A percentile compares a stretch with the other conserved stretches of the same genome.
Evolutionary conservation across 2,329 filamentous ascomycete genomes (phyloP).

Genomic region (Diaporthe velutina): DNA sequence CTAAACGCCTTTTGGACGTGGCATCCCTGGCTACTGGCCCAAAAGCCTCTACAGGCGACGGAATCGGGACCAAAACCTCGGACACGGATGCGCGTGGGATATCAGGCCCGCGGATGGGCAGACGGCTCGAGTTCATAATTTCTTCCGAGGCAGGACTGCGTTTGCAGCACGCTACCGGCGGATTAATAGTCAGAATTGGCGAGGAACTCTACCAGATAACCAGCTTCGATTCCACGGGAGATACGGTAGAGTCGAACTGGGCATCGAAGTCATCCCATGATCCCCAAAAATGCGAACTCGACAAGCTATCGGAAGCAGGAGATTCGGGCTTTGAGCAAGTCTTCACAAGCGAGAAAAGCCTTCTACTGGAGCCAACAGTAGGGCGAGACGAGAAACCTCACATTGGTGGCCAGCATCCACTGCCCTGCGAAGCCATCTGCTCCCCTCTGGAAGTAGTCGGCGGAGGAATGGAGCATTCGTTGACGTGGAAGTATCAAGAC

Average conservation of each 20-base stretch:
- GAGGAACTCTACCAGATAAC: constrained; percentile 1
- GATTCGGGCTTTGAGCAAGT: not conserved
- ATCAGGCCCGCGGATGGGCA: not conserved
- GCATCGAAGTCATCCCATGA: not conserved
- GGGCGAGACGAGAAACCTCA: no score
- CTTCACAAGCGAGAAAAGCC: not conserved
- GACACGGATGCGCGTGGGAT: no score
- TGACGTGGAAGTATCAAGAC: not conserved
- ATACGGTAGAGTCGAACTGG: not conserved
- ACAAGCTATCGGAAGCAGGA: not conserved
- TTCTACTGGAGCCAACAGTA: not conserved
- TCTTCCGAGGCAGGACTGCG: not conserved
- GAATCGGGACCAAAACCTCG: rapidly evolving
- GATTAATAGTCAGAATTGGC: not conserved
- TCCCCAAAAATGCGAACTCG: not conserved
- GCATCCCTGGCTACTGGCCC: not conserved
- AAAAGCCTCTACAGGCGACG: no score
- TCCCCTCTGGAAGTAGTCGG: not conserved
- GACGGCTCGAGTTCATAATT: not conserved
- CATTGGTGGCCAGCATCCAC: not conserved
- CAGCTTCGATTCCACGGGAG: not conserved
- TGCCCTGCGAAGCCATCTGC: not conserved
- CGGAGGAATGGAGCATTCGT: rapidly evolving
- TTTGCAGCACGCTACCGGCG: not conserved
- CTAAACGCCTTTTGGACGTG: not conserved